Evolutionary conservation across 148 eudicot genomes (phyloP).

Genomic region (Salicornia ramosissima): DNA sequence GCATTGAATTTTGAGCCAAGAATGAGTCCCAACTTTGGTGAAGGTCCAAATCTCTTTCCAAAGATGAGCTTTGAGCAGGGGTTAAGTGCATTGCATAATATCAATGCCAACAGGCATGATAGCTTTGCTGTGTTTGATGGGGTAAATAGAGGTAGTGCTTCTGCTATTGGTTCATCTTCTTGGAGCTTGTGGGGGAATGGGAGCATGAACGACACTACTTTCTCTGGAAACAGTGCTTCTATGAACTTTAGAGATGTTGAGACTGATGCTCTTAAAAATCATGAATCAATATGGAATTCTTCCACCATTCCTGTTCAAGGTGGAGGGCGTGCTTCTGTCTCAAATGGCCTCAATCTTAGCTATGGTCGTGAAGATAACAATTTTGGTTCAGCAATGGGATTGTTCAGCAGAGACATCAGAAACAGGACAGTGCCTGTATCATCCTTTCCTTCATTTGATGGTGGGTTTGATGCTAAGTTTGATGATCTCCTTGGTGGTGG

Average conservation of each 20-base stretch:
- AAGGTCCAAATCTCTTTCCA: slow-evolving; percentile 39
- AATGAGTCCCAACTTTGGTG: slow-evolving; percentile 44
- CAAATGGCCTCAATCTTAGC: slow-evolving; percentile 32
- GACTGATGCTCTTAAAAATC: slow-evolving; percentile 38
- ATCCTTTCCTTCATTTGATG: slow-evolving; percentile 42
- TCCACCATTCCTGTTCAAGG: slow-evolving; percentile 44
- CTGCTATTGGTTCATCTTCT: slow-evolving; percentile 39
- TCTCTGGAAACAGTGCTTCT: slow-evolving; percentile 40
- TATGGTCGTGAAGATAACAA: slow-evolving; percentile 37
- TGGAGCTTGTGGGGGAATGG: slow-evolving; percentile 77
- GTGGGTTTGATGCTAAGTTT: slow-evolving; percentile 42
- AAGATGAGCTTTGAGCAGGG: slow-evolving; percentile 55
- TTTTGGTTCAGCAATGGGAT: slow-evolving; percentile 38
- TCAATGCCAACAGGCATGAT: slow-evolving; percentile 43
- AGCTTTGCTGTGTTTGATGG: slow-evolving; percentile 50
- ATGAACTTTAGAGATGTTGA: slow-evolving; percentile 40
- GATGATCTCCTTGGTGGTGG: slow-evolving; percentile 47
- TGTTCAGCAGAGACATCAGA: slow-evolving; percentile 42
- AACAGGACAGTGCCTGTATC: slow-evolving; percentile 30
- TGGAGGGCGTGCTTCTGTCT: slow-evolving; percentile 39
- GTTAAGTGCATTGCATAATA: slow-evolving; percentile 35
- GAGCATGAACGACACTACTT: slow-evolving; percentile 34
- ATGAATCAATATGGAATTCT: slow-evolving; percentile 71
- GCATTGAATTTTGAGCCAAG: slow-evolving; percentile 57
- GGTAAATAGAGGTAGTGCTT: slow-evolving; percentile 40